These are phyloP conservation scores for Rubia tinctorum DNA, from an alignment of 305 asterid genomes.

Conservation along the genomic window DNA sequence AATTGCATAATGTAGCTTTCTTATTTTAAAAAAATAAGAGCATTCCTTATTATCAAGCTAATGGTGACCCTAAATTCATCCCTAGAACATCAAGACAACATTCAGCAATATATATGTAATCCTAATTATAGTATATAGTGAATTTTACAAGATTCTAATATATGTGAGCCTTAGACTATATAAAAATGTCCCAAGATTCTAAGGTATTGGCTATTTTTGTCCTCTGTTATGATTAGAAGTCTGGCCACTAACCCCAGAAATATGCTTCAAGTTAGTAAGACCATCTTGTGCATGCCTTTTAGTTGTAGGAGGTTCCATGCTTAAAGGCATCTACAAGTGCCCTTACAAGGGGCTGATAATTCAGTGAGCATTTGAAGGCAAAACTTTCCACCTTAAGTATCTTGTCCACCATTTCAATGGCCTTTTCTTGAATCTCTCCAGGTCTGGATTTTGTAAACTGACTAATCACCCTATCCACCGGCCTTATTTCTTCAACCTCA, in stretches of 20 bases:
- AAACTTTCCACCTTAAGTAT: slow-evolving; percentile 22
- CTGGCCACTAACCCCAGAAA: slow-evolving; percentile 19
- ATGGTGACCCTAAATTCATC: no score
- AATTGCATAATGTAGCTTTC: no score
- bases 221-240: slow-evolving; percentile 10
- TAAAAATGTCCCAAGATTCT: not conserved
- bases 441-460: slow-evolving; percentile 20
- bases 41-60: no score
- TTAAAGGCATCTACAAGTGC: slow-evolving; percentile 26
- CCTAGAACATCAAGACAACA: not conserved
- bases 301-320: slow-evolving; percentile 20
- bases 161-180: not conserved
- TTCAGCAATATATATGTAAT: not conserved
- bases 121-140: not conserved
- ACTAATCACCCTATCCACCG: slow-evolving; percentile 14
- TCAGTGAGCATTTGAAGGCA: slow-evolving; percentile 7
- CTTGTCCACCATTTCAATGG: slow-evolving; percentile 24
- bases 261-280: slow-evolving; percentile 25
- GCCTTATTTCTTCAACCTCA: slow-evolving; percentile 16
- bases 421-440: slow-evolving; percentile 25
- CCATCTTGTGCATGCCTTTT: slow-evolving; percentile 28
- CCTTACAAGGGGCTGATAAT: slow-evolving; percentile 19
- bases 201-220: not conserved
- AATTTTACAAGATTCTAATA: not conserved
- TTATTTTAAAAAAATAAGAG: no score